A percentile compares a stretch with the other conserved stretches of the same genome.
Conservation (phyloP, 495 filamentous ascomycete species). For the Apiosordaria backusii region DNA sequence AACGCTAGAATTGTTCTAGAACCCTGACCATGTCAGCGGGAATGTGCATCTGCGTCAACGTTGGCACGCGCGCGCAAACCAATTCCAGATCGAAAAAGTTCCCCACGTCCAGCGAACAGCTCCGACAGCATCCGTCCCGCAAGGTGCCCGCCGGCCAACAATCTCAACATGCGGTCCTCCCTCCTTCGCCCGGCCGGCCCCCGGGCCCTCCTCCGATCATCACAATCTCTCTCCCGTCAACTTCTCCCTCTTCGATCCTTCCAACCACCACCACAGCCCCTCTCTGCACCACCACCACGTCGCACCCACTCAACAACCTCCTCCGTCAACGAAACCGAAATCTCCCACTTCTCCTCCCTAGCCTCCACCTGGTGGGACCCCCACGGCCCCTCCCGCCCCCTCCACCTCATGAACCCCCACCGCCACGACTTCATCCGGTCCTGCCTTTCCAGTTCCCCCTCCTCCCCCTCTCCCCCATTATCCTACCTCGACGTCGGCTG, state of each 20-base stretch:
- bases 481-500: slow-evolving; percentile 91
- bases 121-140: slow-evolving; percentile 11
- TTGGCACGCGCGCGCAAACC: background rate
- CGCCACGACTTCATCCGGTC: slow-evolving; percentile 84
- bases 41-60: slow-evolving; percentile 1
- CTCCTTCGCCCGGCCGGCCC: background rate
- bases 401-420: slow-evolving; percentile 97
- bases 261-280: slow-evolving; percentile 8
- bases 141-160: background rate
- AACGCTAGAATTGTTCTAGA: slow-evolving; percentile 32
- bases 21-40: slow-evolving; percentile 13
- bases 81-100: background rate
- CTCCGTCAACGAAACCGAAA: slow-evolving; percentile 78
- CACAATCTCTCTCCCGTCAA: slow-evolving; percentile 1
- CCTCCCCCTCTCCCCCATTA: slow-evolving; percentile 30
- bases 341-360: slow-evolving; percentile 90
- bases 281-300: slow-evolving; percentile 9
- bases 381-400: slow-evolving; percentile 82
- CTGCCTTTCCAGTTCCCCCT: slow-evolving; percentile 53
- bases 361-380: slow-evolving; percentile 98
- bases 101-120: background rate
- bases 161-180: slow-evolving; percentile 22
- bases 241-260: slow-evolving; percentile 7
- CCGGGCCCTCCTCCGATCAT: background rate
- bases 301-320: slow-evolving; percentile 30